Evolutionary conservation across 257 asterid species (phyloP).

Genomic region (Jacaranda copaia): DNA sequence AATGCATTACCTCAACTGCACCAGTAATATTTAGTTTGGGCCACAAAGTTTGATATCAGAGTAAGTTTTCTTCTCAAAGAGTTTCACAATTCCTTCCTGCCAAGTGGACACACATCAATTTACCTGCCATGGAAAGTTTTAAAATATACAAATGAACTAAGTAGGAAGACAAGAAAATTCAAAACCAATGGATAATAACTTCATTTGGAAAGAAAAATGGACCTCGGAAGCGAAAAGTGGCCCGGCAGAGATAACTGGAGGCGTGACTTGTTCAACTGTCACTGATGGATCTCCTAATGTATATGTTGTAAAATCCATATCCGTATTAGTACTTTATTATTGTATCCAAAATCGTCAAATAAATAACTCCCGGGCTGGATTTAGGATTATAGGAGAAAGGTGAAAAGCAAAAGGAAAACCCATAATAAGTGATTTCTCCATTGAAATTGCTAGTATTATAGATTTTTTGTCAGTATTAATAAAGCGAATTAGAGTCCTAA

Average conservation of each 20-base stretch:
- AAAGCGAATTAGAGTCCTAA: background rate
- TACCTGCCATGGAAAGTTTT: constrained; percentile 49
- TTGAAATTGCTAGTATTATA: background rate
- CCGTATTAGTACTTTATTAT: background rate
- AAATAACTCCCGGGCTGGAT: no score
- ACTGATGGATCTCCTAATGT: constrained; percentile 92
- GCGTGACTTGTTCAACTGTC: constrained; percentile 89
- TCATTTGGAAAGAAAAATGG: constrained; percentile 29
- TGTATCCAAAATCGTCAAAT: background rate
- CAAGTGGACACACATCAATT: constrained; percentile 57
- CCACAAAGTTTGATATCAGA: constrained; percentile 91
- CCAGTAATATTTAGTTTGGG: constrained; percentile 90
- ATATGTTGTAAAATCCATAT: constrained; percentile 59
- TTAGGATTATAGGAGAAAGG: background rate
- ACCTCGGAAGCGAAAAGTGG: constrained; percentile 91
- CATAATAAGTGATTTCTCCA: background rate
- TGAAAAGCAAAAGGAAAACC: background rate
- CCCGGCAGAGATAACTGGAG: constrained; percentile 66
- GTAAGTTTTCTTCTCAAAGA: constrained; percentile 88
- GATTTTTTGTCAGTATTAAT: no score
- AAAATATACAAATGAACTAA: constrained; percentile 35
- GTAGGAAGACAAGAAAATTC: constrained; percentile 18
- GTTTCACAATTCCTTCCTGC: constrained; percentile 91
- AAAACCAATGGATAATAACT: background rate
- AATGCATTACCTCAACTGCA: constrained; percentile 75